Evolutionary conservation across 805 yeast genomes (phyloP).

Genomic region (Saturnispora gosingensis): DNA sequence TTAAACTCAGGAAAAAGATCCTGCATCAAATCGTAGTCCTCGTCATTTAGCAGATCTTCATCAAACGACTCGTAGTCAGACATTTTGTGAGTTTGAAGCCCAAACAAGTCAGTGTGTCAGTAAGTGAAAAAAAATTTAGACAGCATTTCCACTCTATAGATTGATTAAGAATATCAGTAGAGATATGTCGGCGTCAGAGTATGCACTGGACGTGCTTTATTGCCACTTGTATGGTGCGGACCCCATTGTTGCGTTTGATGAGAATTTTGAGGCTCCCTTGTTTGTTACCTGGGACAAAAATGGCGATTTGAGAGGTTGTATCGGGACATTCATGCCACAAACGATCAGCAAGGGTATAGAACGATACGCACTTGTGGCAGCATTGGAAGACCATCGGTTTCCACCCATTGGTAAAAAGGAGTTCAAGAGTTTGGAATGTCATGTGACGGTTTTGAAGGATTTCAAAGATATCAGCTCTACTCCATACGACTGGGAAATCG

Average conservation of each 20-base stretch:
- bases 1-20: constrained; percentile 12
- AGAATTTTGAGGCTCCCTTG: constrained; percentile 38
- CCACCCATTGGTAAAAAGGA: constrained; percentile 51
- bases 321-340: constrained; percentile 70
- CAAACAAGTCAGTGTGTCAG: background rate
- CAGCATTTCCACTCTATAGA: background rate
- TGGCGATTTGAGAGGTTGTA: constrained; percentile 69
- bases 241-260: background rate
- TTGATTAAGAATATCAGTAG: background rate
- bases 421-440: constrained; percentile 40
- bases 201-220: constrained; percentile 5
- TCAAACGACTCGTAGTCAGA: constrained; percentile 15
- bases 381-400: constrained; percentile 73
- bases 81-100: background rate
- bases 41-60: constrained; percentile 33
- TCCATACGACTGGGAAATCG: constrained; percentile 69
- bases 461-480: constrained; percentile 40
- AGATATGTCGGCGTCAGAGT: background rate
- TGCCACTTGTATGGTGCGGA: background rate
- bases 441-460: constrained; percentile 57
- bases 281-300: constrained; percentile 73
- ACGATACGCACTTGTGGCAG: constrained; percentile 57
- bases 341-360: constrained; percentile 49
- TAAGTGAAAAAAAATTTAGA: background rate
- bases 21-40: constrained; percentile 27